Base-by-base conservation (phyloP, 176 grass and related monocot genomes). In the Bolboschoenus planiculmis region DNA sequence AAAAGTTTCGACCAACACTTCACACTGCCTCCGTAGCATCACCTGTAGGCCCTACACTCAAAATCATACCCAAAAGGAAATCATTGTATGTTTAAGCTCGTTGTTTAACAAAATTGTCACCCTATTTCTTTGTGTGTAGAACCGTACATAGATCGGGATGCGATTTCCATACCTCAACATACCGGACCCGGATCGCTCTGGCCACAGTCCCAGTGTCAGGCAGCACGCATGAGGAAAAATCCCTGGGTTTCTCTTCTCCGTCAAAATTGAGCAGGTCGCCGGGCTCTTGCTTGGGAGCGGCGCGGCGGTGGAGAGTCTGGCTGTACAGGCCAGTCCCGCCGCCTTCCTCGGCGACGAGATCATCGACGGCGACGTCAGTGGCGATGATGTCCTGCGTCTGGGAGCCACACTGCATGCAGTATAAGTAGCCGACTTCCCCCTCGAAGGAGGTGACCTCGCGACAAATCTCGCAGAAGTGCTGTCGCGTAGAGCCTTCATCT, bases 1-100 rank as follows among this genome's bases (percentile, higher is more conserved):
- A 61, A 89, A 86, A 46, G 58, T 85, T 85, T 94, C 88, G 18
- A 97, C 90, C 56, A 94, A 86, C 33, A 81, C 90, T 83, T 97
- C 88, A 56, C 89, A 79, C 67, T 97, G 94, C 37, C 26, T 78
- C 81, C 89, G 88, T 43, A 97, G 80, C 83, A 91, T 97, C 48
- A 94, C 83, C 85, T 97, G 94, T 65, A 97, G 56, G 9, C 94
- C 94, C 63, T 59, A 72, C 55, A 37, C 5, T 6, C 15, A 20
- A 36, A 63, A 63, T 11, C 3, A 63, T 11, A 31, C 5, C 29
- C 27, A 30, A 14, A 31, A 62, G 59, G 26, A 31, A 62, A 62
- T 62, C 59, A 44, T 9, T 7, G 42, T 8, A 4, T 6, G 42
- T 44, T 44, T 6, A 44, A 36, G 26, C 62, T n/a, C n/a, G n/a